phyloP scores from a whole-genome alignment of 108 stramenopile genomes.

The Bacterosira constricta region DNA sequence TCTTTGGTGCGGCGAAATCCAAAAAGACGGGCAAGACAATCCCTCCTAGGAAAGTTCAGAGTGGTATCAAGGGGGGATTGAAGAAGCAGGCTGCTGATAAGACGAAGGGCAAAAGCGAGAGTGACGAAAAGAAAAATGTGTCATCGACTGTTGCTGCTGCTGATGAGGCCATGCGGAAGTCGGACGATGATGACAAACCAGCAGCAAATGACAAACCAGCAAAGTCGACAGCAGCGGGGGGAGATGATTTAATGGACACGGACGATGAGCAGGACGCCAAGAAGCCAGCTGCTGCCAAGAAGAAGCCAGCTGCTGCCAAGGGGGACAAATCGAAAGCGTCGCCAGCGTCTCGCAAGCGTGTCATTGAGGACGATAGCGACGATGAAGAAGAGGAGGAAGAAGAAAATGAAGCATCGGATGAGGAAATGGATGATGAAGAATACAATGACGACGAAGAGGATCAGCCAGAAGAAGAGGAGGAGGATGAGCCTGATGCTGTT shows the following conservation, averaged over 20 bases:
- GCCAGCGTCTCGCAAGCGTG: slow-evolving; percentile 21
- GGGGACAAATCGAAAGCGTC: too few species aligned
- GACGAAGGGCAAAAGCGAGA: slow-evolving; percentile 34
- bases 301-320: neutral
- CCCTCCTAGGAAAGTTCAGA: neutral
- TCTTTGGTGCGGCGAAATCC: slow-evolving; percentile 48
- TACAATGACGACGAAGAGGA: slow-evolving; percentile 1
- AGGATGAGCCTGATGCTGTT: slow-evolving; percentile 17
- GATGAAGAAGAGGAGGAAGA: slow-evolving; percentile 12
- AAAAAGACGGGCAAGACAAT: slow-evolving; percentile 14
- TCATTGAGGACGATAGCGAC: slow-evolving; percentile 29
- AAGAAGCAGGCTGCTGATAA: slow-evolving; percentile 5
- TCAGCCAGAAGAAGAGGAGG: neutral
- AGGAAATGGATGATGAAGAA: slow-evolving; percentile 11
- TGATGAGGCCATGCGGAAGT: neutral
- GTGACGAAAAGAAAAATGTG: slow-evolving; percentile 15
- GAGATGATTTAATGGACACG: slow-evolving; percentile 18
- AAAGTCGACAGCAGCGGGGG: neutral
- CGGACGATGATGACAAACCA: neutral
- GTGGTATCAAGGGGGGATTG: slow-evolving; percentile 5
- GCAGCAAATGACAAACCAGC: neutral
- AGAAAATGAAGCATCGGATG: neutral
- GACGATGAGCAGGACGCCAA: slow-evolving; percentile 33
- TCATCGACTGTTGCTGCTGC: neutral
- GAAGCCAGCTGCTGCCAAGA: neutral